Conservation (phyloP, 768 basidiomycete genomes). For the Collybiopsis luxurians region DNA sequence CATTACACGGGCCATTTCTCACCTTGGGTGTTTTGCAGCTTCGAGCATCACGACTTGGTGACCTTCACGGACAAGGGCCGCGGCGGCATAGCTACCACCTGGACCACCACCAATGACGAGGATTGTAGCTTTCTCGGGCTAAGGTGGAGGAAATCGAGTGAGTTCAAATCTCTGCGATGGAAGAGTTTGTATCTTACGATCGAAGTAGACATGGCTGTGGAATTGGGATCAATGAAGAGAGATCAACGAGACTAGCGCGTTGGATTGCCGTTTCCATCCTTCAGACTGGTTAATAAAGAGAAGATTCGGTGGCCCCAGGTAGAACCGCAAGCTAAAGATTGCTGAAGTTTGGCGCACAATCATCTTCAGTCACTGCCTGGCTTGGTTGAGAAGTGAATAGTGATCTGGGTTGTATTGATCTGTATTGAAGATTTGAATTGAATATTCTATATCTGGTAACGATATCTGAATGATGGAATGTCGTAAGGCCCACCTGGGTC, state of each 20-base stretch:
- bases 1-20: neutral
- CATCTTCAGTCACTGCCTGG: no score
- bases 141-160: neutral
- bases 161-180: neutral
- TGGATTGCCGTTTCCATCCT: neutral
- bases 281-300: neutral
- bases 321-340: neutral
- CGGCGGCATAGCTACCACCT: slow-evolving; percentile 25
- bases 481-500: neutral
- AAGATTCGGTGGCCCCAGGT: neutral
- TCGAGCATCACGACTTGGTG: slow-evolving; percentile 25
- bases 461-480: no score
- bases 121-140: slow-evolving; percentile 18
- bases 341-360: neutral
- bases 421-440: no score
- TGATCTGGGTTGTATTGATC: no score
- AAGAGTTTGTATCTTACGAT: neutral
- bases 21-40: slow-evolving; percentile 22
- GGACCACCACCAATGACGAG: slow-evolving; percentile 41
- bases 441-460: no score
- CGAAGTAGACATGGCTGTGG: neutral
- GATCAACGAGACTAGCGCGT: neutral
- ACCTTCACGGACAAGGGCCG: slow-evolving; percentile 26
- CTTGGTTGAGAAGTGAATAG: no score
- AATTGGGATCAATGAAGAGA: neutral